Base-by-base conservation (phyloP, 306 rosid species). In the Vigna reflexopilosa region DNA sequence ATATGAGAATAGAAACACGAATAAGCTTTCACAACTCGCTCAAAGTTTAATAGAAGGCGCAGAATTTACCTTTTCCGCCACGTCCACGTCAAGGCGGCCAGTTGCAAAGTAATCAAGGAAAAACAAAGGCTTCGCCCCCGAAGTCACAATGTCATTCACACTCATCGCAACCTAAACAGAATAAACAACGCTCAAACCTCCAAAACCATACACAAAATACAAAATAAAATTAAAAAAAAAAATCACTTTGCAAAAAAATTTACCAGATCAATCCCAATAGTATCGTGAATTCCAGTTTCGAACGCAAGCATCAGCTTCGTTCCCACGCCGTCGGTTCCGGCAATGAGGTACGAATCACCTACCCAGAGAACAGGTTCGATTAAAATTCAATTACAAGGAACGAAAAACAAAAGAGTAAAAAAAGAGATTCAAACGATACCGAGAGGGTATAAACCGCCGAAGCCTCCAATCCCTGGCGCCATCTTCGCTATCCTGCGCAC, bases 221-320 rank as follows among this genome's bases (percentile, higher is more conserved):
- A 47, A n/a, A 1, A 15, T 4, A 45, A n/a, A 1, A 32, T 11
- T 7, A 7, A 73, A 44, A 6, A 36, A 19, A 36, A 2, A 73
- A 58, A 73, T 5, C 6, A 55, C 15, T 13, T 9, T 62, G 13
- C 12, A 49, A 5, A 36, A 24, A 24, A 13, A 47, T 36, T 87
- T 88, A 89, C 98, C 99, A 95, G 76, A 85, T 95, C 98, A 83
- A 95, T 93, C 50, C 99, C 97, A 71, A 95, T 95, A 17, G 99
- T 93, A 3, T 91, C 93, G 64, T 91, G 99, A 82, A 95, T 91
- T 16, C 98, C 96, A 34, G 96, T 87, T 77, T 92, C 98, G 80
- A 91, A 93, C 3, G 99, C 97, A 73, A 95, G 96, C 83, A 88
- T 87, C 80, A 93, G 72, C 79, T 95, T 95, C 11, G 99, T 95